Base-by-base conservation (phyloP, 768 basidiomycete species). In the Lactarius indigo region DNA sequence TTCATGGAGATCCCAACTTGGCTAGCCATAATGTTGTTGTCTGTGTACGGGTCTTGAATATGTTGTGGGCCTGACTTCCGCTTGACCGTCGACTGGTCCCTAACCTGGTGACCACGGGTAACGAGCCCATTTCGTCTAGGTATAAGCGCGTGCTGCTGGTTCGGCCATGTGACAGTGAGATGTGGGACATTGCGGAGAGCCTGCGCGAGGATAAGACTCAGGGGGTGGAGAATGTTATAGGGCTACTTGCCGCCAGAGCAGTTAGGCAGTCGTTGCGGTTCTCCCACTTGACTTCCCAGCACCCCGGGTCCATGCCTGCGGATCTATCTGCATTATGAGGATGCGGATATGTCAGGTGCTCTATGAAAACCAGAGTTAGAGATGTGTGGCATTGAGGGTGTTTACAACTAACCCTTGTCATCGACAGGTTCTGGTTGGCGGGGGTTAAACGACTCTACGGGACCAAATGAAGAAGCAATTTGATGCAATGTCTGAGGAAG, bases 251-350 rank as follows among this genome's bases (percentile, higher is more conserved):
- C 83, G 85, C 84, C 57, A 90, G 79, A 28, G 91, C 91, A 67
- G 79, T 84, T 50, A 91, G 82, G 66, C 87, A 89, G 70, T 93
- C 87, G 66, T 91, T 87, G 52, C 91, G 82, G 74, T 90, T 85
- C 31, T 82, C 79, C 89, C 89, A 94, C 73, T 92, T 94, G 47
- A 92, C 81, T 72, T 89, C 89, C 86, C 89, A 92, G 65, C 87
- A 87, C 5, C 80, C 76, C 1, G 71, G 68, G 61, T 86, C 84
- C 90, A 91, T 92, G 13, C 72, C 71, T 6, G 80, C 52, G 39
- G 80, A 80, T 50, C 87, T 85, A 31, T 82, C 81, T 3, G 78
- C 80, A 71, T 86, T 76, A 70, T 92, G 91, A 4, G 87, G 87
- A 73, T 70, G 44, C 57, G 57, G 50, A 55, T 56, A 64, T 23